Evolutionary conservation across 2,329 filamentous ascomycete species (phyloP).

Genomic region (Trichoderma oligosporum): DNA sequence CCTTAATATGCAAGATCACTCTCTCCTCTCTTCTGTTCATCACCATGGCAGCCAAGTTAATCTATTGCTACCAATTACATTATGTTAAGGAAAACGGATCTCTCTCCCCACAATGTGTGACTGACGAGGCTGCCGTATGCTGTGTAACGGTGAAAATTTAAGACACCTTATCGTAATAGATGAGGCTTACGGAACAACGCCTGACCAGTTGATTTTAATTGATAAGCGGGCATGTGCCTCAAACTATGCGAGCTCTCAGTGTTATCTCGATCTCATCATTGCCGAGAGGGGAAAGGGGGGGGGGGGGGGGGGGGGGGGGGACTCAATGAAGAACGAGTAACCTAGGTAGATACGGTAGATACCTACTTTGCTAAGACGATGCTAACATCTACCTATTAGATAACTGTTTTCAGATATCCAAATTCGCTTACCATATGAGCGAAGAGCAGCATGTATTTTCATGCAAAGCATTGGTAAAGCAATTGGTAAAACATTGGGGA

Average conservation of each 20-base stretch:
- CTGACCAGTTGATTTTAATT: not conserved
- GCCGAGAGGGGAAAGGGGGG: not conserved
- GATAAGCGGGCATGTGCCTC: not conserved
- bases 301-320: no score
- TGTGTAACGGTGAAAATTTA: slow-evolving; percentile 1
- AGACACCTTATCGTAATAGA: slow-evolving; percentile 1
- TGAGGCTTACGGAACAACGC: not conserved
- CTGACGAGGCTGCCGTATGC: slow-evolving; percentile 1
- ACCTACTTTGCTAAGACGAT: no score
- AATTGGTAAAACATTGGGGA: no score
- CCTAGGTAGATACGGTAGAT: not conserved
- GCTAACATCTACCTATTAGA: no score
- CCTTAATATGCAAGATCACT: no score
- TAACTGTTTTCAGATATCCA: no score
- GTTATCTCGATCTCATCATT: not conserved
- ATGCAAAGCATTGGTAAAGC: not conserved
- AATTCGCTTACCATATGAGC: no score
- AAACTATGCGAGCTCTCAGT: slow-evolving; percentile 1
- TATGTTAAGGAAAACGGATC: not conserved
- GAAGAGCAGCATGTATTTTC: not conserved
- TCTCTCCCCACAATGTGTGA: not conserved
- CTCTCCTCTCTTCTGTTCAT: no score
- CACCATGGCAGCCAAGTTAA: no score
- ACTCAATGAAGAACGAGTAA: not conserved
- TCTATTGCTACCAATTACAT: not conserved